phyloP scores from a whole-genome alignment of 2,329 filamentous ascomycete species.

The Zasmidium cellare region DNA sequence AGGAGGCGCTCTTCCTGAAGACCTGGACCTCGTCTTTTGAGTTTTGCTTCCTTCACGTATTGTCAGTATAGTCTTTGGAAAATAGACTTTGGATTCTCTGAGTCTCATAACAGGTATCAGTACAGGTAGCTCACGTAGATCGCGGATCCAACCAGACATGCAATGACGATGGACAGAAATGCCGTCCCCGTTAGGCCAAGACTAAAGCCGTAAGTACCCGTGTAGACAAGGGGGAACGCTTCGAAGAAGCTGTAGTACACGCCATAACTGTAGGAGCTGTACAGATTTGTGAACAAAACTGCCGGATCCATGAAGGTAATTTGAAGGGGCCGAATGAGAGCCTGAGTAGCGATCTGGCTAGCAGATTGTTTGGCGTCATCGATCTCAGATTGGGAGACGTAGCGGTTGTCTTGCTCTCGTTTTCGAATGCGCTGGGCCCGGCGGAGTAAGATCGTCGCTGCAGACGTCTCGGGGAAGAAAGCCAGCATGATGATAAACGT shows the following conservation, averaged over 20 bases:
- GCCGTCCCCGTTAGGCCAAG: slow-evolving; percentile 30
- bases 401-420: slow-evolving; percentile 53
- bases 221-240: slow-evolving; percentile 66
- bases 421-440: slow-evolving; percentile 46
- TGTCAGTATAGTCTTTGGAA: too few relatives aligned
- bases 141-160: slow-evolving; percentile 27
- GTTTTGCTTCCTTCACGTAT: too few relatives aligned
- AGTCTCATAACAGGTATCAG: slow-evolving; percentile 22
- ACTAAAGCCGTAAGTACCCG: slow-evolving; percentile 60
- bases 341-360: slow-evolving; percentile 39
- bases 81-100: too few relatives aligned
- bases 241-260: slow-evolving; percentile 66
- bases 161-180: slow-evolving; percentile 50
- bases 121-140: slow-evolving; percentile 34
- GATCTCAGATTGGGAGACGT: slow-evolving; percentile 64
- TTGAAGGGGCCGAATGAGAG: slow-evolving; percentile 62
- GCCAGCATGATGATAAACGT: slow-evolving; percentile 50
- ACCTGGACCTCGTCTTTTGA: too few relatives aligned
- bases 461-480: slow-evolving; percentile 58
- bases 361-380: background rate
- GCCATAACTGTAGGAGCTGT: slow-evolving; percentile 55
- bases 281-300: slow-evolving; percentile 62
- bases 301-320: slow-evolving; percentile 50
- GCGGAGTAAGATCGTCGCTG: slow-evolving; percentile 55
- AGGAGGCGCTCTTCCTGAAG: slow-evolving; percentile 33